Evolutionary conservation across 2,329 filamentous ascomycete species (phyloP).

Genomic region (Claviceps spartinae): DNA sequence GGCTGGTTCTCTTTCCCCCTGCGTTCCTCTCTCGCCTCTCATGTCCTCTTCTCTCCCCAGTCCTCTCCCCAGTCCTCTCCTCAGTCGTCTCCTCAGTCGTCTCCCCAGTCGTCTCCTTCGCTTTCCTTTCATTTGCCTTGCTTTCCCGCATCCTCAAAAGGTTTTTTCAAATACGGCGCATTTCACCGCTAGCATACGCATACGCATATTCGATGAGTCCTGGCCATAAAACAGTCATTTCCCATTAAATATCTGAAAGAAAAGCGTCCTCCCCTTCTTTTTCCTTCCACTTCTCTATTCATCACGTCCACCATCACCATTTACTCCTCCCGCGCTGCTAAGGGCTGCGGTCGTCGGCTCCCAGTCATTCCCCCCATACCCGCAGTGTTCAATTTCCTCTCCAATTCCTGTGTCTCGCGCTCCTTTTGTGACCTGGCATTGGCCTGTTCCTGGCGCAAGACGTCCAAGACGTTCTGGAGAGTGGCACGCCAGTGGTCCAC

Average conservation of each 20-base stretch:
- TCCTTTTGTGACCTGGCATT: conserved; percentile 66
- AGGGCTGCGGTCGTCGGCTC: conserved; percentile 22
- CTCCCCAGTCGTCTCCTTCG: too few relatives aligned
- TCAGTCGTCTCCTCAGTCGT: too few relatives aligned
- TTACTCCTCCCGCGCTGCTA: conserved; percentile 35
- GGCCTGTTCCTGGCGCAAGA: conserved; percentile 69
- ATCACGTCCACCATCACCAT: conserved; percentile 29
- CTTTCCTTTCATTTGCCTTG: not conserved
- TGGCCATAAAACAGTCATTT: not conserved
- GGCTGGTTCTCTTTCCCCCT: too few relatives aligned
- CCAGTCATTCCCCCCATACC: conserved; percentile 20
- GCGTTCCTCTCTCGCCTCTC: not conserved
- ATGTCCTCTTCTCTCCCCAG: too few relatives aligned
- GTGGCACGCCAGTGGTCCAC: conserved; percentile 85
- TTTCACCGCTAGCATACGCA: too few relatives aligned
- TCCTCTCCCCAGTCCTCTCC: not conserved
- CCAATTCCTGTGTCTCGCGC: conserved; percentile 58
- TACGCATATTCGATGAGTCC: not conserved
- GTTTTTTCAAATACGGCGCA: too few relatives aligned
- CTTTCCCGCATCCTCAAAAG: not conserved
- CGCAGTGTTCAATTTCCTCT: conserved; percentile 46
- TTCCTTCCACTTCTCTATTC: not conserved
- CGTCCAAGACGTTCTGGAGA: conserved; percentile 61
- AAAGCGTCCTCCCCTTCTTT: not conserved
- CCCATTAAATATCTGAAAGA: not conserved